Base-by-base conservation (phyloP, 2,329 filamentous ascomycete genomes). In the Penicillium sp. region DNA sequence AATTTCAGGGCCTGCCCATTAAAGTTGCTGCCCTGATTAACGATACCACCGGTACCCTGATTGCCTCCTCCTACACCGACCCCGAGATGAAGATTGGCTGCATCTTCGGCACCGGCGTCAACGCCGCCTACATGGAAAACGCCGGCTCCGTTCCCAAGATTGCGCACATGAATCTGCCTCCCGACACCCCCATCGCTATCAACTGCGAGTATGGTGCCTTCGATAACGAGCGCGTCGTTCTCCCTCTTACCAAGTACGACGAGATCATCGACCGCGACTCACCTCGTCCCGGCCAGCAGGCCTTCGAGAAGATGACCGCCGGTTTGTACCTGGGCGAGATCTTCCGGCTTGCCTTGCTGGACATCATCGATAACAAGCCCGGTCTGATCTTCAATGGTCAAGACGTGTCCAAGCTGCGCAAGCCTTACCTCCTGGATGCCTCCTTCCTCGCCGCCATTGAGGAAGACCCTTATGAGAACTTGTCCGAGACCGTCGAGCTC, bases 161-260 rank as follows among this genome's bases (percentile, higher is more conserved):
- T 57, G 92, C 90, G 11, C 88, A 97, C 80, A 86, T 96, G 83
- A 95, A 96, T 72, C 85, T 98, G 40, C 90, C 93, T 53, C 83
- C 92, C 0, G 88, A 95, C 63, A 87, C 87, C 62, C 92, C 89
- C 51, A 96, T 97, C 84, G 93, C 92, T 55, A 97, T 98, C 81
- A 97, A 97, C 83, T 97, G 93, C 82, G 94, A 98, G 78, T 97
- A 93, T 86, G 94, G 94, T 67, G 93, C 94, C 37, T 97, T 98
- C 73, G 94, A 97, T 78, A 97, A 97, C 77, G 91, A 96, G 78
- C 90, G 94, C 81, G 85, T 89, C 71, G 89, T 97, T 57, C 88
- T 97, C 13, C 93, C 93, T 13, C 86, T 88, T 57, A 97, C 93
- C 28, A 86, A 86, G 60, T 97, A 95, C 78, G 94, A 98, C 76